These are phyloP conservation scores for Stemphylium lycopersici DNA, from an alignment of 2,329 filamentous ascomycete species.

Conservation along the genomic window DNA sequence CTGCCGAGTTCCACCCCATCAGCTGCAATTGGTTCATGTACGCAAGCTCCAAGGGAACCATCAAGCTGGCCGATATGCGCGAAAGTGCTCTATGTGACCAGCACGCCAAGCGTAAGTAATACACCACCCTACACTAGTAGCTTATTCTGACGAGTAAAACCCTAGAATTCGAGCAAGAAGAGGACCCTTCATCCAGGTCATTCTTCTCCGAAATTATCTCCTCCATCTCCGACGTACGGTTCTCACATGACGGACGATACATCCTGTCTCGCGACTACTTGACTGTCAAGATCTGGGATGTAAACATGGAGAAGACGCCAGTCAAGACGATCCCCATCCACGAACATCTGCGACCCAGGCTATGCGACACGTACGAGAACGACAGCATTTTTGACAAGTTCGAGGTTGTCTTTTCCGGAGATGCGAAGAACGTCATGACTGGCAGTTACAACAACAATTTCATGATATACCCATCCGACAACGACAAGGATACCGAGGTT, in stretches of 20 bases:
- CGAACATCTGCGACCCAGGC: constrained; percentile 88
- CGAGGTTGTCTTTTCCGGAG: constrained; percentile 97
- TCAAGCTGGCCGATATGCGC: constrained; percentile 98
- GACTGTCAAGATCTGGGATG: constrained; percentile 99
- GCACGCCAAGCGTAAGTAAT: constrained; percentile 85
- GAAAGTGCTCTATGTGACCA: constrained; percentile 95
- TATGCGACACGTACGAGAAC: constrained; percentile 99
- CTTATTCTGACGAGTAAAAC: constrained; percentile 12
- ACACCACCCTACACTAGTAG: background rate
- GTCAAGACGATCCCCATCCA: constrained; percentile 99
- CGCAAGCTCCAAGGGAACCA: constrained; percentile 97
- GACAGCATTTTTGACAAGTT: constrained; percentile 99
- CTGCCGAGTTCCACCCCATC: constrained; percentile 93
- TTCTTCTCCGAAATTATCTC: constrained; percentile 99
- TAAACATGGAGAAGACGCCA: constrained; percentile 97
- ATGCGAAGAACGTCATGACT: constrained; percentile 99
- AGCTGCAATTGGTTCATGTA: constrained; percentile 99
- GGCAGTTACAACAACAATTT: constrained; percentile 99
- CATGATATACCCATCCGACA: constrained; percentile 99
- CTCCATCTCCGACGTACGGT: constrained; percentile 97
- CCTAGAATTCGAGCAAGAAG: constrained; percentile 96
- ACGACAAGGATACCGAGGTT: constrained; percentile 94
- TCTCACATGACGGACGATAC: constrained; percentile 94
- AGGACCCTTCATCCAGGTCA: constrained; percentile 93
- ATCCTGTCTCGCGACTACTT: constrained; percentile 97